Base-by-base conservation (phyloP, 2,329 filamentous ascomycete genomes). In the Pseudocercospora ulei region DNA sequence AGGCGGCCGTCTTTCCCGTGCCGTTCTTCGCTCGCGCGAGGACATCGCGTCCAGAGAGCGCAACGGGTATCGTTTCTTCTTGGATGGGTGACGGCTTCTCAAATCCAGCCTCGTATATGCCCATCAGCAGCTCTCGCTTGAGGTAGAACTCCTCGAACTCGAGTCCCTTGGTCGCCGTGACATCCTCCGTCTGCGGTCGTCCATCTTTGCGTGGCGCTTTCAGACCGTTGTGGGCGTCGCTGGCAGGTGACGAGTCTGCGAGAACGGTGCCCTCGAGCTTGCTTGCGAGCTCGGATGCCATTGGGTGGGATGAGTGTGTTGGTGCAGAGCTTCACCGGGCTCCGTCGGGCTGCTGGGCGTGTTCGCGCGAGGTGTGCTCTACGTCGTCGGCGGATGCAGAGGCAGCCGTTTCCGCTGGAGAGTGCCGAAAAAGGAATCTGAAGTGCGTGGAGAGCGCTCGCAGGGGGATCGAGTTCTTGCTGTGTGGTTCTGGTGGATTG, bases 1-100 rank as follows among this genome's bases (percentile, higher is more conserved):
- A 98, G 47, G 92, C 92, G 14, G 88, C 90, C 6, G 90, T 98
- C 70, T 98, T 98, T 61, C 90, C 90, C 23, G 90, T 98, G 49
- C 90, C 90, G 63, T 98, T 98, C 71, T 98, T 98, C 51, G 90
- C 90, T 65, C 90, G 78, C 44, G 90, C 90, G 49, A 98, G 75
- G 56, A 98, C 87, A 60, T 98, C 90, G 65, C 88, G 78, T 40
- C 90, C 90, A 31, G 88, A 93, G 41, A 98, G 73, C 35, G 90
- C 90, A 51, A 98, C 88, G 31, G 90, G 90, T 57, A 98, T 95
- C 39, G 90, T 86, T 68, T 96, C 90, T 78, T 98, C 90, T 76
- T 98, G 90, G 56, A 98, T 98, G 7, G 90, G 90, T 41, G 90
- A 98, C 9, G 90, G 90, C 67, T 93, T 95, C 64, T 98, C 90